These are phyloP conservation scores for Penicillium macrosclerotiorum DNA, from an alignment of 495 filamentous ascomycete genomes.

Conservation along the genomic window DNA sequence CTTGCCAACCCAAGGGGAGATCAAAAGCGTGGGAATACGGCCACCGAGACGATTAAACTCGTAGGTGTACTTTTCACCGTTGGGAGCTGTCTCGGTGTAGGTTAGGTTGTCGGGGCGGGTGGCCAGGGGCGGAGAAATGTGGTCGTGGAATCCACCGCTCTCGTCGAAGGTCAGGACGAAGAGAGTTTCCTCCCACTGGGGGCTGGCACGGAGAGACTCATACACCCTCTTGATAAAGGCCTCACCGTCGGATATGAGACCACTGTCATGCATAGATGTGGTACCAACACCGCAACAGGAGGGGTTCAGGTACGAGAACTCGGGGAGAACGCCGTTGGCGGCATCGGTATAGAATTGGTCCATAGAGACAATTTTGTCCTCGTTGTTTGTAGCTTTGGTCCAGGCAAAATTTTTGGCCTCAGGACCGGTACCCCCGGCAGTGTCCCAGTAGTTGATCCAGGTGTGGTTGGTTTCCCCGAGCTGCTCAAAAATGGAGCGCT, in stretches of 20 bases:
- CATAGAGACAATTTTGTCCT: constrained; percentile 29
- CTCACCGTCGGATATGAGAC: constrained; percentile 46
- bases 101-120: constrained; percentile 37
- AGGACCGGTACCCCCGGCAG: constrained; percentile 28
- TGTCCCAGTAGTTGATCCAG: constrained; percentile 52
- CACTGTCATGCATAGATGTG: constrained; percentile 48
- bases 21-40: constrained; percentile 47
- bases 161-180: constrained; percentile 52
- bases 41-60: constrained; percentile 48
- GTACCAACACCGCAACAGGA: constrained; percentile 48
- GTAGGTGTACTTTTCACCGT: constrained; percentile 43
- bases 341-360: constrained; percentile 39
- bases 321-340: constrained; percentile 36
- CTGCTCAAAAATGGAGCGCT: constrained; percentile 48
- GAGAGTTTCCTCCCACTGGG: constrained; percentile 47
- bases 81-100: constrained; percentile 41
- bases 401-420: constrained; percentile 44
- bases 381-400: constrained; percentile 34
- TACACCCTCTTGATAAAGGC: constrained; percentile 49
- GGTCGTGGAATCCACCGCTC: constrained; percentile 50
- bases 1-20: constrained; percentile 47
- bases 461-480: constrained; percentile 38
- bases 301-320: constrained; percentile 51
- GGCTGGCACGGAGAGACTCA: constrained; percentile 43
- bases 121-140: constrained; percentile 45